Evolutionary conservation across 192 early-diverging fungal species (phyloP).

Genomic region (Coemansia sp.): DNA sequence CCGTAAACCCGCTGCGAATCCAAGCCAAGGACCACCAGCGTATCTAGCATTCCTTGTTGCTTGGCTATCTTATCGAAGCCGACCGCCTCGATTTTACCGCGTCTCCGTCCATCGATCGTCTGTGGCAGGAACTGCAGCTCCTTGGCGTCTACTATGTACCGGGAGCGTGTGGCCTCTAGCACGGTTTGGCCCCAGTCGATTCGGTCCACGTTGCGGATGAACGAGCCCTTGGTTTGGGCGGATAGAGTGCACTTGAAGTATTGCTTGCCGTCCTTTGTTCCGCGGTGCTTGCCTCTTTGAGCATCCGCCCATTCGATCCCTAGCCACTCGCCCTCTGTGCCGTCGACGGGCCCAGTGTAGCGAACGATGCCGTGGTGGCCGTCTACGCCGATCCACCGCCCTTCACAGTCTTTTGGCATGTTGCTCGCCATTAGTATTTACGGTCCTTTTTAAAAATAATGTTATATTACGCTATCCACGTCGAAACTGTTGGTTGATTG

Average conservation of each 20-base stretch:
- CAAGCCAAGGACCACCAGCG: slow-evolving; percentile 14
- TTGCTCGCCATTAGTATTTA: not conserved
- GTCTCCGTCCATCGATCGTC: slow-evolving; percentile 26
- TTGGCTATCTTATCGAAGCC: slow-evolving; percentile 31
- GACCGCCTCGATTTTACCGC: slow-evolving; percentile 37
- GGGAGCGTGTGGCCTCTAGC: slow-evolving; percentile 14
- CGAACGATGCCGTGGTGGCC: slow-evolving; percentile 48
- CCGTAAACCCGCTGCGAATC: slow-evolving; percentile 20
- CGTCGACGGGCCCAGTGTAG: slow-evolving; percentile 43
- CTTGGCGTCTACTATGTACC: slow-evolving; percentile 19
- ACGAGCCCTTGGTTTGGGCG: slow-evolving; percentile 15
- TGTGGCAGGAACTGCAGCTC: slow-evolving; percentile 1
- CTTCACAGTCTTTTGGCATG: not conserved
- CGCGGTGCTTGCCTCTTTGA: slow-evolving; percentile 52
- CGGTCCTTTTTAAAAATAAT: no score
- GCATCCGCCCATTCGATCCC: slow-evolving; percentile 54
- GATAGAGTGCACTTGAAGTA: slow-evolving; percentile 37
- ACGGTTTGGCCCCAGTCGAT: slow-evolving; percentile 42
- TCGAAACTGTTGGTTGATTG: no score
- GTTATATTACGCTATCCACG: no score
- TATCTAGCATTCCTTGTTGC: slow-evolving; percentile 15
- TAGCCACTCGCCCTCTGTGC: slow-evolving; percentile 37
- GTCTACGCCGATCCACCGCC: slow-evolving; percentile 42
- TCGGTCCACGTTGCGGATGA: slow-evolving; percentile 31
- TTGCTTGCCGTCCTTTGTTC: slow-evolving; percentile 19